phyloP scores from a whole-genome alignment of 768 basidiomycete species.

The Lyophyllum shimeji region DNA sequence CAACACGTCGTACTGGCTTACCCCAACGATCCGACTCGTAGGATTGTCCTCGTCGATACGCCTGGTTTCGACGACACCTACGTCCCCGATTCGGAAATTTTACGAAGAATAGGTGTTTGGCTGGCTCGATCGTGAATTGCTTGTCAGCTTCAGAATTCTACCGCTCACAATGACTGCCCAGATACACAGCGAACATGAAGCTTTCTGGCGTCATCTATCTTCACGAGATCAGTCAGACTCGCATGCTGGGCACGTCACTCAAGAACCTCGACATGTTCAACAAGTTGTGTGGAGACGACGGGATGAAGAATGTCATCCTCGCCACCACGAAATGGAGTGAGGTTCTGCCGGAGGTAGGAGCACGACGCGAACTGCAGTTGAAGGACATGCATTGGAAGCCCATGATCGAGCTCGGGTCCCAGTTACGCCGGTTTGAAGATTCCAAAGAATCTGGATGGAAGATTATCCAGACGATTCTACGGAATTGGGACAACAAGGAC shows the following conservation, averaged over 20 bases:
- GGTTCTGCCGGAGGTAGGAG: slow-evolving; percentile 1
- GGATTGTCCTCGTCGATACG: slow-evolving; percentile 14
- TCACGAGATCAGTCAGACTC: slow-evolving; percentile 20
- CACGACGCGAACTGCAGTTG: slow-evolving; percentile 9
- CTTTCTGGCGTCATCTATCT: slow-evolving; percentile 18
- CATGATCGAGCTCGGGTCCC: slow-evolving; percentile 11
- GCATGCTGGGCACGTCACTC: slow-evolving; percentile 20
- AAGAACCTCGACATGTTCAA: slow-evolving; percentile 19
- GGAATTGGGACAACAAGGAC: background rate
- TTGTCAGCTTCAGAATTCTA: background rate
- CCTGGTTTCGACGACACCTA: slow-evolving; percentile 15
- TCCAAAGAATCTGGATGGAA: slow-evolving; percentile 7
- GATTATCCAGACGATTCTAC: slow-evolving; percentile 10
- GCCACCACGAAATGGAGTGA: slow-evolving; percentile 18
- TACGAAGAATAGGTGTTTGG: slow-evolving; percentile 11
- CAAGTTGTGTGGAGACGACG: slow-evolving; percentile 15
- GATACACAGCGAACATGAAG: slow-evolving; percentile 14
- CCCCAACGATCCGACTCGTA: slow-evolving; percentile 5
- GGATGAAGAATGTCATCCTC: slow-evolving; percentile 15
- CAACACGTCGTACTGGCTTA: slow-evolving; percentile 12
- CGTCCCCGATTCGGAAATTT: slow-evolving; percentile 11
- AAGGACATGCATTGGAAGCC: slow-evolving; percentile 11
- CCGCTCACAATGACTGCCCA: background rate
- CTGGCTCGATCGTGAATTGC: slow-evolving; percentile 12
- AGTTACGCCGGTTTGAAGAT: slow-evolving; percentile 6